phyloP scores from a whole-genome alignment of 2,329 filamentous ascomycete genomes.

The Diaporthe aspalathi region DNA sequence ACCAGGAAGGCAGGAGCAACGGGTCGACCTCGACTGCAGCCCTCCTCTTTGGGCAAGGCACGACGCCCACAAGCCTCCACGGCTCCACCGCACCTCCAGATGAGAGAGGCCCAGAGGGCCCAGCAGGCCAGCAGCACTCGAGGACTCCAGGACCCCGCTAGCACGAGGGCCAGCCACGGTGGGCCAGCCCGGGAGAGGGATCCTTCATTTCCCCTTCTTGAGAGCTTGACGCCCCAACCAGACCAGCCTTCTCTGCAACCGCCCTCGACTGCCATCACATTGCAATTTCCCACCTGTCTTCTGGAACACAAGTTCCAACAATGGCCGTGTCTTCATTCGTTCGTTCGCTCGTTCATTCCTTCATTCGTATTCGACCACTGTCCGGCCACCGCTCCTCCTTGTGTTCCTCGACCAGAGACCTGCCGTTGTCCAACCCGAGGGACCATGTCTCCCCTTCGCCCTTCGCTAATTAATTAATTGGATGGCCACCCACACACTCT shows the following conservation, averaged over 20 bases:
- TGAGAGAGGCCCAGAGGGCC: background rate
- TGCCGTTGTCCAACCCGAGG: slow-evolving; percentile 1
- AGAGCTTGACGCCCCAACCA: slow-evolving; percentile 21
- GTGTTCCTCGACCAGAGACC: slow-evolving; percentile 23
- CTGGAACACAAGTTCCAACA: slow-evolving; percentile 2
- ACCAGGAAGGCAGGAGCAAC: background rate
- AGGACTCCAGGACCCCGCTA: too few species aligned
- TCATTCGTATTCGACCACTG: slow-evolving; percentile 18
- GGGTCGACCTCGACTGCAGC: background rate
- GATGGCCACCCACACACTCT: slow-evolving; percentile 1
- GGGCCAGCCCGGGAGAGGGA: slow-evolving; percentile 10
- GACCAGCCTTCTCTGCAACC: slow-evolving; percentile 18
- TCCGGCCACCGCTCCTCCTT: slow-evolving; percentile 13
- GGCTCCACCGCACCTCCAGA: background rate
- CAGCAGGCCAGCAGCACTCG: too few species aligned
- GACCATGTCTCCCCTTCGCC: too few species aligned
- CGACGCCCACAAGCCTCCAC: background rate
- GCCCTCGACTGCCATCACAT: slow-evolving; percentile 15
- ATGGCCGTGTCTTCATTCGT: background rate
- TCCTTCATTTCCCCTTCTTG: slow-evolving; percentile 24
- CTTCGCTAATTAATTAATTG: slow-evolving; percentile 20
- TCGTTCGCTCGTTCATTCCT: too few species aligned
- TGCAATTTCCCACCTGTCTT: slow-evolving; percentile 29
- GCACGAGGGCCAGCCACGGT: too few species aligned
- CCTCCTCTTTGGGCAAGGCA: slow-evolving; percentile 18